Percentiles rank a stretch among this genome's conserved stretches.
Conservation (phyloP, 2,329 filamentous ascomycete genomes). For the Allantophomopsis lycopodina region DNA sequence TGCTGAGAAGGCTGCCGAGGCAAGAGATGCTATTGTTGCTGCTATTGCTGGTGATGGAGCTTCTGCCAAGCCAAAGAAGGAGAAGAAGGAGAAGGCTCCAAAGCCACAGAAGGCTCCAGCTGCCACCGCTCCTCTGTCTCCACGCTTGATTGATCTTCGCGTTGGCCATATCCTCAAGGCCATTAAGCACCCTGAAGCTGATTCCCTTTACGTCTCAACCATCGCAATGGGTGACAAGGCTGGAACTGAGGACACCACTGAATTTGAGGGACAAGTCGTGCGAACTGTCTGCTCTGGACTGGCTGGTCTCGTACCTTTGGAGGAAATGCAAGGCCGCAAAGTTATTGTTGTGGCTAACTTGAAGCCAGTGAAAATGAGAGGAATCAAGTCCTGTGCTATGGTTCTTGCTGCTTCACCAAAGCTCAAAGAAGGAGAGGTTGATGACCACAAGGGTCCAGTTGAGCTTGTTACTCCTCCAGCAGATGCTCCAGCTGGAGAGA, state of each 20-base stretch:
- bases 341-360: slow-evolving; percentile 94
- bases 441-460: slow-evolving; percentile 78
- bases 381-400: slow-evolving; percentile 73
- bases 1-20: slow-evolving; percentile 29
- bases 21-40: slow-evolving; percentile 19
- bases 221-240: slow-evolving; percentile 86
- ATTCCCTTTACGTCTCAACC: slow-evolving; percentile 89
- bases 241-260: slow-evolving; percentile 75
- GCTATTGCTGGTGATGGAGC: slow-evolving; percentile 17
- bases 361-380: slow-evolving; percentile 98
- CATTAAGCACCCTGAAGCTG: slow-evolving; percentile 88
- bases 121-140: slow-evolving; percentile 64
- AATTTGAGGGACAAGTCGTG: slow-evolving; percentile 82
- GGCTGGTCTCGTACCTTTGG: slow-evolving; percentile 82
- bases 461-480: slow-evolving; percentile 80
- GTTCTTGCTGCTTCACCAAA: slow-evolving; percentile 88
- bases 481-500: slow-evolving; percentile 68
- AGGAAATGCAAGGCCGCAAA: slow-evolving; percentile 94
- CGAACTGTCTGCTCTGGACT: slow-evolving; percentile 95
- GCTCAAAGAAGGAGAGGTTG: slow-evolving; percentile 66
- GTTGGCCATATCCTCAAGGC: slow-evolving; percentile 97
- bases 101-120: slow-evolving; percentile 58
- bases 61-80: slow-evolving; percentile 55
- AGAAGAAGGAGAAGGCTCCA: slow-evolving; percentile 81
- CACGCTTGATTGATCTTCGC: slow-evolving; percentile 80